Base-by-base conservation (phyloP, 768 basidiomycete species). In the Boletus reticulatus region DNA sequence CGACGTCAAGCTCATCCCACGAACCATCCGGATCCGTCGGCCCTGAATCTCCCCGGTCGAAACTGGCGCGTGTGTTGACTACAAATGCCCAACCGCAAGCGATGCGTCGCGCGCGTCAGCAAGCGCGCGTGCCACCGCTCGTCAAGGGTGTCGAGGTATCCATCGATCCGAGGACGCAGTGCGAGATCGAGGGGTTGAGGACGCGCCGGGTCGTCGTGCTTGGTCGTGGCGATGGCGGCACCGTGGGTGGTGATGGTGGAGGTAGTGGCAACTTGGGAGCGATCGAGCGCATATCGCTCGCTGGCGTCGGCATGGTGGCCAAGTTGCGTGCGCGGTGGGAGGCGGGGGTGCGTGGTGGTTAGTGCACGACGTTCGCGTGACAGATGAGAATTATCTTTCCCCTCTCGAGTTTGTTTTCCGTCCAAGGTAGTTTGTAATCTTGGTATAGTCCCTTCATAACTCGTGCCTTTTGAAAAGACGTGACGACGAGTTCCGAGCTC, bases 301-400 rank as follows among this genome's bases (percentile, higher is more conserved):
- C 34, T 10, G 4, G 53, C 31, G 49, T 55, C 6, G 65, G 65
- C 6, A 55, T 64, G 46, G 65, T 66, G 36, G 55, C 66, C 2
- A 67, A 34, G 42, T 27, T 67, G 38, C 57, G 66, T 44, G 62
- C 50, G 29, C 57, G 52, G 38, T 66, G 65, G 65, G 65, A 66
- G 47, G 34, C 43, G 31, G 50, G 53, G 6, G 53, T 16, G 8
- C 29, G 16, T 37, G 5, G 34, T 5, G 46, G 34, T 10, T 16
- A 17, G 17, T 39, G 34, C 34, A 14, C 14, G 13, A 14, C 6
- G 34, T 12, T 27, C 27, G 7, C 27, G 27, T 6, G 34, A 14
- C 12, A 6, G 2, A 36, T 36, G 27, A 9, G 27, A 1, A 9
- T 27, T 27, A 27, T 27, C 27, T 27, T 27, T 27, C 34, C 34